Base-by-base conservation (phyloP, 2,329 filamentous ascomycete species). In the Phaeosphaeria sp. region DNA sequence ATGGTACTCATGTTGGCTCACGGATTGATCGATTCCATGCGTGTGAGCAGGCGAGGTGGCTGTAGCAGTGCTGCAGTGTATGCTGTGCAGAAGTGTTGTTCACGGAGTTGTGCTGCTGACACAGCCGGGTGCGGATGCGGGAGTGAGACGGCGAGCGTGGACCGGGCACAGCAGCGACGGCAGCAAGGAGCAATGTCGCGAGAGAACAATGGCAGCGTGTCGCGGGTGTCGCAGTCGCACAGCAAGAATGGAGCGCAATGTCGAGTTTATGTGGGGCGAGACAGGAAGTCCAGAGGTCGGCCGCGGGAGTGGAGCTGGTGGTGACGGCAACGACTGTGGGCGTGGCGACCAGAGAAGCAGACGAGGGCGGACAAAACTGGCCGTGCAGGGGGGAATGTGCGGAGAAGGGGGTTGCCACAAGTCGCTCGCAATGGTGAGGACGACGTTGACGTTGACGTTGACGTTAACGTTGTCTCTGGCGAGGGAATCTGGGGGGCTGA, bases 261-360 rank as follows among this genome's bases (percentile, higher is more conserved):
- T 50, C 27, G 52, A 55, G 21, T 50, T 9, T 18, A 43, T 27
- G 50, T 55, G 53, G 51, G 33, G 39, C 43, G 30, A 30, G 11
- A 39, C 7, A 6, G 30, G 3, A 36, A 13, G 30, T 36, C 30
- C 3, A 22, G 44, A 0, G 41, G 36, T 36, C 27, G 47, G 42
- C 42, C 22, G 43, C 23, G 44, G 10, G 22, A 42, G 23, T 54
- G 41, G n/a, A 46, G 36, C 44, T 43, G 52, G 62, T 69, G 69
- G 65, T 69, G 68, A 69, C 60, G 67, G 70, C 58, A 55, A 66
- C 60, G 65, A 69, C 54, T 65, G 59, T n/a, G n/a, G n/a, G n/a
- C 56, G 69, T 68, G 69, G 68, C 67, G 63, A 72, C 49, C 56
- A 64, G 66, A 52, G 58, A 57, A 56, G n/a, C n/a, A n/a, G n/a